Evolutionary conservation across 257 asterid species (phyloP).

Genomic region (Coffea eugenioides): DNA sequence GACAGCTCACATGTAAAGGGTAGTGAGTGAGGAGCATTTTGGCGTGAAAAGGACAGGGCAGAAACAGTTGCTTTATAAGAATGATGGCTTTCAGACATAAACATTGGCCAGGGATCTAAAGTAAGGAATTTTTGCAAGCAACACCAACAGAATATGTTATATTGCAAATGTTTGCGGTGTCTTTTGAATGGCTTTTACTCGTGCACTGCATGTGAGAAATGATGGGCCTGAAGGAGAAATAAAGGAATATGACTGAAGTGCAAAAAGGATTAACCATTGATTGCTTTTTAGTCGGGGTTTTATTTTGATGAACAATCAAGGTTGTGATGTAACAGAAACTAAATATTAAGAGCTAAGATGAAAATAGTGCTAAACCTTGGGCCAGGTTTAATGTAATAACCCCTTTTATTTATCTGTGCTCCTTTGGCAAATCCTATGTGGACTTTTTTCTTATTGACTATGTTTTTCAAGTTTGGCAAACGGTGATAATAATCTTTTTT

Average conservation of each 20-base stretch:
- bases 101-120: neutral
- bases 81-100: neutral
- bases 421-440: neutral
- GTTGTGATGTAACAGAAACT: neutral
- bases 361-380: neutral
- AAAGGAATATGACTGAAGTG: neutral
- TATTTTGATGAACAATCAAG: neutral
- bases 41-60: neutral
- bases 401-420: neutral
- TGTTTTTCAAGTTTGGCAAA: neutral
- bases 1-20: neutral
- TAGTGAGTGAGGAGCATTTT: neutral
- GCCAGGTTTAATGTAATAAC: neutral
- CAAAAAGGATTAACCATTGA: neutral
- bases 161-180: conserved; percentile 37
- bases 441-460: neutral
- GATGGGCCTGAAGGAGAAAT: conserved; percentile 30
- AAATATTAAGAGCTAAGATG: neutral
- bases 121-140: neutral
- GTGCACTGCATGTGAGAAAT: conserved; percentile 84
- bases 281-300: neutral
- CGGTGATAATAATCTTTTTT: neutral
- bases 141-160: conserved; percentile 44
- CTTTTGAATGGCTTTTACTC: too few species aligned
- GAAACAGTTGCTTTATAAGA: neutral